phyloP scores from a whole-genome alignment of 2,329 filamentous ascomycete species.

The Talaromyces sp. region DNA sequence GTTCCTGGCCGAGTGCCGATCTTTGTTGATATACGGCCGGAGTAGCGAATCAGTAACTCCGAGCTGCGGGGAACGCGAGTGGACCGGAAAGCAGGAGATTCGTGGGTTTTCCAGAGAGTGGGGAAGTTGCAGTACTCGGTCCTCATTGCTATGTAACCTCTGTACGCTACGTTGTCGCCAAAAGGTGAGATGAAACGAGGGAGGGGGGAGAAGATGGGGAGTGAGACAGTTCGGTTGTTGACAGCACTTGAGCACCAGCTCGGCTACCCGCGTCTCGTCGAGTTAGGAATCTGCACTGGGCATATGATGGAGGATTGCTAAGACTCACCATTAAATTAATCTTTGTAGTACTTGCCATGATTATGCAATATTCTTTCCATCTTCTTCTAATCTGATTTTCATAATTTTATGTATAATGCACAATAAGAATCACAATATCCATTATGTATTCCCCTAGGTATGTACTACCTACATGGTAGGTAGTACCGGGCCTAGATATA shows the following conservation, averaged over 20 bases:
- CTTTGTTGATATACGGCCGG: slow-evolving; percentile 12
- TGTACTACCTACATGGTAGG: no score
- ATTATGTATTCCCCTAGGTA: no score
- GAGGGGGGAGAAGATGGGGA: neutral
- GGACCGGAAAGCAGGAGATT: slow-evolving; percentile 6
- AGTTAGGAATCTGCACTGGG: no score
- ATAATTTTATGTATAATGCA: no score
- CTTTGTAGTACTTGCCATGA: no score
- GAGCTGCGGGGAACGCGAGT: slow-evolving; percentile 21
- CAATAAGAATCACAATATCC: no score
- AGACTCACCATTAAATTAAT: no score
- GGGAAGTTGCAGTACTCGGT: slow-evolving; percentile 6
- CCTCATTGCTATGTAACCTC: slow-evolving; percentile 18
- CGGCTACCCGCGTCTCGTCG: neutral
- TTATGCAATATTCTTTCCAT: no score
- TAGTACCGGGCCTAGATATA: no score
- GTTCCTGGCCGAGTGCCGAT: slow-evolving; percentile 17
- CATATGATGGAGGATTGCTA: no score
- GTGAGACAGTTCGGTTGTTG: neutral
- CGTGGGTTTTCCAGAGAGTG: slow-evolving; percentile 9
- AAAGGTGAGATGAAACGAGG: neutral
- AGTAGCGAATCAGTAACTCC: slow-evolving; percentile 11
- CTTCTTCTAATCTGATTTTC: no score
- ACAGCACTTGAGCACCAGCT: neutral
- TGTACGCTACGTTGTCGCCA: slow-evolving; percentile 5